Base-by-base conservation (phyloP, 2,329 filamentous ascomycete genomes). In the Fusarium beomiforme region DNA sequence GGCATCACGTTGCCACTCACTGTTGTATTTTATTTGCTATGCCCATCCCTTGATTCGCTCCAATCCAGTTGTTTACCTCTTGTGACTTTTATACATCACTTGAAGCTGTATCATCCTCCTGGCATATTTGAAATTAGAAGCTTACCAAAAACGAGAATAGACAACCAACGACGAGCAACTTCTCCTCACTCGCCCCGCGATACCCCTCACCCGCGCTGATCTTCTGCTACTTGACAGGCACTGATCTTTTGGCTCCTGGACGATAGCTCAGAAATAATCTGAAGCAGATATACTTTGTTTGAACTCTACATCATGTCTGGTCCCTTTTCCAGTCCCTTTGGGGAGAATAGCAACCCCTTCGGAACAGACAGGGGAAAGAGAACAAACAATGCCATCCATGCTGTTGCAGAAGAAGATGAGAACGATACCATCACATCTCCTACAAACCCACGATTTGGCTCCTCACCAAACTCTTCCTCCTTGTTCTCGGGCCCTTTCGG, bases 351-450 rank as follows among this genome's bases (percentile, higher is more conserved):
- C 83, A 81, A 76, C 70, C 72, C 71, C 55, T 67, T 76, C 76
- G 74, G 74, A 43, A 47, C 68, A 44, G 71, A 73, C 37, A 68
- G 71, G 57, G 69, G 72, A n/a, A 71, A 73, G 55, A 57, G 56
- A 41, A 57, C 67, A 42, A 49, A 64, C 56, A 80, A 82, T 67
- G 68, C 77, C 44, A 85, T 87, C 81, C 82, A 85, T 62, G 80
- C 83, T 69, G 89, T 93, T 68, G 90, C 95, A 64, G 94, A 97
- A 82, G 94, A 97, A 77, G 94, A 97, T 57, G 93, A 95, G 80
- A 90, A 89, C 78, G 93, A 95, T 78, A 85, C 85, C 69, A 87
- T 95, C 78, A 90, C 90, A 72, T 95, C 93, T 58, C 93, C 93
- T 67, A 94, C 93, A 67, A 86, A 89, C 59, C 81, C 88, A 34